Conservation (phyloP, 495 filamentous ascomycete genomes). For the Friedmanniomyces simplex region DNA sequence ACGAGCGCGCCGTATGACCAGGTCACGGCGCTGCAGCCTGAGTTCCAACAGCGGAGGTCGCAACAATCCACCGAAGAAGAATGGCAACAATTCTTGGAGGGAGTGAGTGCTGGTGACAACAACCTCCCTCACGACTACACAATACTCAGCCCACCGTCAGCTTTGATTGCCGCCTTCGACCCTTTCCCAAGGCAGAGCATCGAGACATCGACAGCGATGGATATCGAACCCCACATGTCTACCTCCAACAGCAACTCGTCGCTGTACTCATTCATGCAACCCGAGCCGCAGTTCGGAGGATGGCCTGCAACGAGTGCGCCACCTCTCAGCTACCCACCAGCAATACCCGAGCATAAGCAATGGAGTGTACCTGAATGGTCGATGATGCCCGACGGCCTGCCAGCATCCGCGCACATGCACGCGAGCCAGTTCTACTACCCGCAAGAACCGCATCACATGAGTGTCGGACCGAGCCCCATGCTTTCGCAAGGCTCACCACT, state of each 20-base stretch:
- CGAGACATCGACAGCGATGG: neutral
- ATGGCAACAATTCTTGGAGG: neutral
- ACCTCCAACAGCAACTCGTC: neutral
- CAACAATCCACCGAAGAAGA: neutral
- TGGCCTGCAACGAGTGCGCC: neutral
- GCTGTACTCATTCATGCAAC: neutral
- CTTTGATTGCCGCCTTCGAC: neutral
- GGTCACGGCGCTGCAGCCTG: neutral
- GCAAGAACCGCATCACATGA: neutral
- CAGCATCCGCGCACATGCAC: neutral
- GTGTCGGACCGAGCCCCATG: neutral
- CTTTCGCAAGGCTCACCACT: conserved; percentile 4
- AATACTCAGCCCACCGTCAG: neutral
- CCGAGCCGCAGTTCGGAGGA: neutral
- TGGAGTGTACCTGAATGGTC: neutral
- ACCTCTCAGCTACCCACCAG: neutral
- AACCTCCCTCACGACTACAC: neutral
- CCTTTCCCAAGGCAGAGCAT: neutral
- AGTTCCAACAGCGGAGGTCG: neutral
- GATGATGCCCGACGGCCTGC: neutral
- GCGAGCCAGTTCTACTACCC: neutral
- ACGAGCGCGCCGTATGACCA: neutral
- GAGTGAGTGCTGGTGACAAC: neutral
- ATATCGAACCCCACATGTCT: neutral
- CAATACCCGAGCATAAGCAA: neutral